These are phyloP conservation scores for Cyberlindnera nakhonratchasimensis DNA, from an alignment of 805 yeast species.

Conservation along the genomic window DNA sequence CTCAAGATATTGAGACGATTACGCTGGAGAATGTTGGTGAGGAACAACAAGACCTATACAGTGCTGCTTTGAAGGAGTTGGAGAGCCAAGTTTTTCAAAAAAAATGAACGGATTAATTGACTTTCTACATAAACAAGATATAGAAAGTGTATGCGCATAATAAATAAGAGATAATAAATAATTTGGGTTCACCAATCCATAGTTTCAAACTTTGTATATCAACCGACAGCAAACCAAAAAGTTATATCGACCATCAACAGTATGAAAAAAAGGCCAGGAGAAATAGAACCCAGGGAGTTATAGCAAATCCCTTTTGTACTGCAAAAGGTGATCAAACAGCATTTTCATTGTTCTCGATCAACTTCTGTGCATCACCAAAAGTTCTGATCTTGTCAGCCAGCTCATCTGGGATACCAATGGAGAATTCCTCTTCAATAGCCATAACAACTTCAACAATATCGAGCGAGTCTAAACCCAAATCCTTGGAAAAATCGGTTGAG, in stretches of 20 bases:
- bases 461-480: constrained; percentile 67
- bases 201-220: background rate
- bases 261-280: too few relatives aligned
- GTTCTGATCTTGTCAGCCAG: constrained; percentile 85
- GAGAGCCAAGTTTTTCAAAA: constrained; percentile 38
- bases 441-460: constrained; percentile 71
- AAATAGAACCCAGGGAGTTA: too few relatives aligned
- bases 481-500: constrained; percentile 56
- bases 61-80: constrained; percentile 40
- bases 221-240: background rate
- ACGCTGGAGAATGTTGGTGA: constrained; percentile 20
- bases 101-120: background rate
- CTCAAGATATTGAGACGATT: constrained; percentile 36
- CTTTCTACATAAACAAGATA: background rate
- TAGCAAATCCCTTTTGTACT: too few relatives aligned
- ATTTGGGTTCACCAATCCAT: background rate
- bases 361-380: constrained; percentile 80
- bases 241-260: too few relatives aligned
- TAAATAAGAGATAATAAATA: constrained; percentile 14
- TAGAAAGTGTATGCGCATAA: constrained; percentile 7
- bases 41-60: constrained; percentile 38
- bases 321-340: constrained; percentile 25
- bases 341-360: constrained; percentile 42
- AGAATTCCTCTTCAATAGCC: constrained; percentile 68
- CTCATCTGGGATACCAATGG: constrained; percentile 69